Conservation (phyloP, 208 protist genomes). For the Trypanosomatidae sp. region DNA sequence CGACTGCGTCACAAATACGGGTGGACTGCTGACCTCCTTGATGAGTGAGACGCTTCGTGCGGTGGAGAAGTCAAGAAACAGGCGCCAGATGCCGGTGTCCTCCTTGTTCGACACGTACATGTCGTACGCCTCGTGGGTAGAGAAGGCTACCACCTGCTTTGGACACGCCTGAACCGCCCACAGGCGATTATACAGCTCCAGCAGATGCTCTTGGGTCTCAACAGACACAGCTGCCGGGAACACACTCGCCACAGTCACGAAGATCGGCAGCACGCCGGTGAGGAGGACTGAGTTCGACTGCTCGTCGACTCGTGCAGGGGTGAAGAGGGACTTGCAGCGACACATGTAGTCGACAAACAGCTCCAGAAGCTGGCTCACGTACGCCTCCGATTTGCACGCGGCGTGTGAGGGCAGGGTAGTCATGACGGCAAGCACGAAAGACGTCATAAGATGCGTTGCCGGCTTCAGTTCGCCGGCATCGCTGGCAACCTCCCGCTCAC, state of each 20-base stretch:
- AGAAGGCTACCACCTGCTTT: constrained; percentile 49
- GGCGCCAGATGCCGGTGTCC: constrained; percentile 42
- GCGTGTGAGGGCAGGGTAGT: constrained; percentile 22
- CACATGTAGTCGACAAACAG: constrained; percentile 42
- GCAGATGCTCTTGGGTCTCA: constrained; percentile 33
- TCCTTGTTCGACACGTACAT: constrained; percentile 46
- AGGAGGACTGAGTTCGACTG: constrained; percentile 56
- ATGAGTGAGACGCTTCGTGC: constrained; percentile 55
- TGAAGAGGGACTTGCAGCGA: constrained; percentile 15
- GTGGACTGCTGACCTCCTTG: constrained; percentile 50
- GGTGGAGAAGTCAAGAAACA: constrained; percentile 58
- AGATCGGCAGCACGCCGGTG: constrained; percentile 69
- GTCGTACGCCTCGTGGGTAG: constrained; percentile 77
- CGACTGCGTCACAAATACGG: constrained; percentile 38
- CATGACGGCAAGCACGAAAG: constrained; percentile 67
- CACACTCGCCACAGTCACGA: constrained; percentile 58
- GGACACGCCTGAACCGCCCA: constrained; percentile 6
- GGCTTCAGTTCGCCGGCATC: constrained; percentile 18
- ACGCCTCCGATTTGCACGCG: constrained; percentile 5
- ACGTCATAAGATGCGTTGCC: constrained; percentile 62
- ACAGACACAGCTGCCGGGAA: constrained; percentile 52
- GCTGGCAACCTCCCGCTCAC: constrained; percentile 28
- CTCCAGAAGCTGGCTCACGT: constrained; percentile 48
- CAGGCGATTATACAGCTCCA: constrained; percentile 30
- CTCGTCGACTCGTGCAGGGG: constrained; percentile 15